Evolutionary conservation across 192 early-diverging fungal species (phyloP), one percentile per base, ranked within the genome.

Genomic region (Spizellomyces punctatus): DNA sequence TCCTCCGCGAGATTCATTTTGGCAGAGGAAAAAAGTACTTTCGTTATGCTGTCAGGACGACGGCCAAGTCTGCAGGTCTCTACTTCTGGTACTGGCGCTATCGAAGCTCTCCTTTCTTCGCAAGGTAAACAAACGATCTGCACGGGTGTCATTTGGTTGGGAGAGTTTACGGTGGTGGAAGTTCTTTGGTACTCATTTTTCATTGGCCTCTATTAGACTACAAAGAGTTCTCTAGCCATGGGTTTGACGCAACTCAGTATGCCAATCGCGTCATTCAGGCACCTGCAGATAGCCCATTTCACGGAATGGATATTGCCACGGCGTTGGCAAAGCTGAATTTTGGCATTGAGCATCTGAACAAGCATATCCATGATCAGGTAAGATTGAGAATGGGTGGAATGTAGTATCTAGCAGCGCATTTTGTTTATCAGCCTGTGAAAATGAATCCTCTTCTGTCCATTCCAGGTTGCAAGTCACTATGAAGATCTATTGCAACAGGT

Each of bases 301-400:
- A 89, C 54, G 81, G 82, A 5, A 78, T 76, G 59, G 89, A 92
- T 76, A 83, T 92, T 12, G 71, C 83, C 6, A 89, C 88, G 5
- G 85, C 89, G 7, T 77, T 92, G 0, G 78, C 88, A 21, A 89
- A 85, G 71, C 76, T 92, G 36, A 83, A 82, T 9, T 90, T 89
- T 79, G 88, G 81, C 42, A 86, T 92, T 17, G 91, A 92, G 49
- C 89, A 88, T 75, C 72, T 92, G 55, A 91, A 88, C 72, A 91
- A 90, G 64, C 83, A 92, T 47, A 84, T 92, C 14, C 87, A 90
- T 22, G 87, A 91, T 17, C 89, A 91, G 81, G 91, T 90, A 79
- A 12, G 50, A 50, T 17, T n/a, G 8, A 19, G 21, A 6, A 46
- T n/a, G n/a, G n/a, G n/a, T n/a, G n/a, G n/a, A n/a, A 6, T 14